A percentile compares a stretch with the other conserved stretches of the same genome.
Evolutionary conservation across 2,329 filamentous ascomycete species (phyloP).

Genomic region (Orbilia oligospora): DNA sequence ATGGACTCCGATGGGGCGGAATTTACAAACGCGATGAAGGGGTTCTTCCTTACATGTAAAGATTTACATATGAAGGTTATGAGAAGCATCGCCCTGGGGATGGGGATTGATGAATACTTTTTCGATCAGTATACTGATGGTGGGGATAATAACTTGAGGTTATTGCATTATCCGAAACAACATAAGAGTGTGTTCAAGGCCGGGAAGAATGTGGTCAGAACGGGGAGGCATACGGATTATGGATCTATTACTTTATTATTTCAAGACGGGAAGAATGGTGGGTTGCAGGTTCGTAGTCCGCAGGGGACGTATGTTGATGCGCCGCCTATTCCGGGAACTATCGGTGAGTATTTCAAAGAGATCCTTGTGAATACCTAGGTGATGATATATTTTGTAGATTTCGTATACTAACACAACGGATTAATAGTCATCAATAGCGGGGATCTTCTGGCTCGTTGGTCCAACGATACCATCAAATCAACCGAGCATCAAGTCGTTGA

Average conservation of each 20-base stretch:
- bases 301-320: constrained; percentile 85
- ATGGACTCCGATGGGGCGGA: constrained; percentile 70
- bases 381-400: no score
- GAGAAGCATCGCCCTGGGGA: constrained; percentile 85
- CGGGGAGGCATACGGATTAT: constrained; percentile 82
- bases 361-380: no score
- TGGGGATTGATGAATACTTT: constrained; percentile 79
- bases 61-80: constrained; percentile 82
- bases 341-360: no score
- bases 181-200: constrained; percentile 75
- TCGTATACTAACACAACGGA: constrained; percentile 64
- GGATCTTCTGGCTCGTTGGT: constrained; percentile 87
- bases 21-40: constrained; percentile 81
- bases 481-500: constrained; percentile 92
- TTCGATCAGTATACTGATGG: constrained; percentile 82
- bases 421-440: constrained; percentile 89
- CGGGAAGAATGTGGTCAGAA: constrained; percentile 79
- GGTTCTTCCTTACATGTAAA: constrained; percentile 83
- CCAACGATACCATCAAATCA: constrained; percentile 90
- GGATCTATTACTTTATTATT: constrained; percentile 75
- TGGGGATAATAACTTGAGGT: constrained; percentile 79
- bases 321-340: constrained; percentile 81
- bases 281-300: constrained; percentile 75
- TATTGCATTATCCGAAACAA: constrained; percentile 83
- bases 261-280: constrained; percentile 72